Percentiles rank a stretch among this genome's conserved stretches.
These are phyloP conservation scores for Pleurotus eryngii DNA, from an alignment of 768 basidiomycete species.

Conservation along the genomic window DNA sequence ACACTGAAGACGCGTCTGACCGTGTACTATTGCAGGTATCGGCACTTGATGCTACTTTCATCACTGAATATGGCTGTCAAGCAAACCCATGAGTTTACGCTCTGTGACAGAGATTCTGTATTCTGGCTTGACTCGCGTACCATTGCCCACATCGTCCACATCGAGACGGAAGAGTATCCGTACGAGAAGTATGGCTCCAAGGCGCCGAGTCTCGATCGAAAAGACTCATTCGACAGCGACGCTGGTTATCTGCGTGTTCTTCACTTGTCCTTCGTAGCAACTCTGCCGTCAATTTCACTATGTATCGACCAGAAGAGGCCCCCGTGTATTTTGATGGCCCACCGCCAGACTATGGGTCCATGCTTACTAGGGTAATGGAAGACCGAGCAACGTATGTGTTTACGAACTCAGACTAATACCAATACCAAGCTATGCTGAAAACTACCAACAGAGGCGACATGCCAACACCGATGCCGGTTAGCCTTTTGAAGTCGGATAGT, in stretches of 20 bases:
- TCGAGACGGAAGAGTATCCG: background rate
- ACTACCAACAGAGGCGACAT: too few relatives aligned
- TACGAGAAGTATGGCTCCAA: background rate
- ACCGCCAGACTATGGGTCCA: background rate
- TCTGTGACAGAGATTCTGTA: background rate
- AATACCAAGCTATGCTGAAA: too few relatives aligned
- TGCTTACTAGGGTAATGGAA: background rate
- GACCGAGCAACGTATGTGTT: too few relatives aligned
- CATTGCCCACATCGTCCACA: background rate
- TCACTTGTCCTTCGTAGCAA: background rate
- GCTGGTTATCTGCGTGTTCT: background rate
- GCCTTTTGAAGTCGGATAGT: background rate
- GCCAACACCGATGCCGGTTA: background rate
- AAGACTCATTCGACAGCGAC: background rate
- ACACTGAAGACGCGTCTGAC: too few relatives aligned
- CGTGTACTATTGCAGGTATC: background rate
- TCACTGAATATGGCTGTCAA: background rate
- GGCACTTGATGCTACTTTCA: background rate
- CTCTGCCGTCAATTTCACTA: background rate
- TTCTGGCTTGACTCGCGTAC: slow-evolving; percentile 1
- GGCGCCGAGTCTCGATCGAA: background rate
- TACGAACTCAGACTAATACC: too few relatives aligned
- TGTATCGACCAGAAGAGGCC: background rate
- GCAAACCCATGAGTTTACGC: background rate
- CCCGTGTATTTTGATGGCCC: background rate